Evolutionary conservation across 1,284 basidiomycete genomes (phyloP).

Genomic region (Cutaneotrichosporon spelunceum): DNA sequence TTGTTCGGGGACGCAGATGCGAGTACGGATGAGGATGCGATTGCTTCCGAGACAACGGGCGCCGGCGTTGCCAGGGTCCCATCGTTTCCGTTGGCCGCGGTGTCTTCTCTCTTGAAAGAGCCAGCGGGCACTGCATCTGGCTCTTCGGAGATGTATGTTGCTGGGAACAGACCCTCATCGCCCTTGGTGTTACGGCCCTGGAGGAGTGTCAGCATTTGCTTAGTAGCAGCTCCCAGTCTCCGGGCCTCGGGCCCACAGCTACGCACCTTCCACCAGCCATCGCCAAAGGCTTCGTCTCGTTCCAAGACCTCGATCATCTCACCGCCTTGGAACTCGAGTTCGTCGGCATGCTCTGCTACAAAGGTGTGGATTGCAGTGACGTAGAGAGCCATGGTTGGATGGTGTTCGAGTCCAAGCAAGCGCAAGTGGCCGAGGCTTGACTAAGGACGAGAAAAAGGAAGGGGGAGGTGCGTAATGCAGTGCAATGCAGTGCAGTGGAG

Average conservation of each 20-base stretch:
- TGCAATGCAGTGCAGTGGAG: not conserved
- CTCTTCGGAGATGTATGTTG: conserved; percentile 73
- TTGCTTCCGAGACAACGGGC: conserved; percentile 10
- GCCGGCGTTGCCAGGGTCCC: conserved; percentile 28
- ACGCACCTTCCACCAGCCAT: conserved; percentile 98
- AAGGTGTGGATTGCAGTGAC: conserved; percentile 58
- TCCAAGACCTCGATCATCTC: conserved; percentile 87
- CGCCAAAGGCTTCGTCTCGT: conserved; percentile 87
- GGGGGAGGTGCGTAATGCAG: not conserved
- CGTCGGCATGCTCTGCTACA: conserved; percentile 86
- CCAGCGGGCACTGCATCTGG: conserved; percentile 31
- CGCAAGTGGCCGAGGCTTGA: conserved; percentile 1
- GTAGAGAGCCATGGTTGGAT: conserved; percentile 24
- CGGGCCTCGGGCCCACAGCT: not conserved
- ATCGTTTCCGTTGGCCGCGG: conserved; percentile 4
- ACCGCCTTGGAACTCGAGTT: conserved; percentile 79
- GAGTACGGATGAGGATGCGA: too few species aligned
- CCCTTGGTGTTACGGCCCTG: conserved; percentile 82
- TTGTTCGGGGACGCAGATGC: conserved; percentile 9
- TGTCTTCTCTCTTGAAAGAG: not conserved
- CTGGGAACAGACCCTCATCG: conserved; percentile 83
- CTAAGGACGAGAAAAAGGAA: not conserved
- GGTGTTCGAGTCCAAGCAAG: not conserved
- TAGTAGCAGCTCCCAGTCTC: not conserved
- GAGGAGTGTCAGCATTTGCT: conserved; percentile 13